A percentile compares a stretch with the other conserved stretches of the same genome.
phyloP scores from a whole-genome alignment of 768 basidiomycete species.

The Amanita exitialis region DNA sequence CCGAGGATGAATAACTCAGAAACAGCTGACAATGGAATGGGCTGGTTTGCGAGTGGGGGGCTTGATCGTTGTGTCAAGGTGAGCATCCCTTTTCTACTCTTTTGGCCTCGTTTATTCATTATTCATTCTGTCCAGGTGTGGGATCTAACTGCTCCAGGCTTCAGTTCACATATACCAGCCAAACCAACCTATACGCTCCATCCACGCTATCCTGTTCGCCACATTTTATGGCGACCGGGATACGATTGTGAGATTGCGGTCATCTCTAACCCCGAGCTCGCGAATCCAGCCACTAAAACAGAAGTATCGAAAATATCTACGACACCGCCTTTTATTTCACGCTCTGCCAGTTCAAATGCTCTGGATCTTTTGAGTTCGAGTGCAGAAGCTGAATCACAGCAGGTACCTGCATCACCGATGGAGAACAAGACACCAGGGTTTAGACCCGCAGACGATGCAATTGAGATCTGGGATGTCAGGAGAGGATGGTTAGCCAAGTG shows the following conservation, averaged over 20 bases:
- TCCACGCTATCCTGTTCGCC: constrained; percentile 65
- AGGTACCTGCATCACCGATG: not conserved
- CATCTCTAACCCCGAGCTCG: constrained; percentile 53
- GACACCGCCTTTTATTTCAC: not conserved
- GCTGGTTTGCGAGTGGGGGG: constrained; percentile 76
- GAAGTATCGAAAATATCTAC: constrained; percentile 4
- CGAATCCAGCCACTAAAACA: constrained; percentile 19
- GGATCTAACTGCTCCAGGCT: constrained; percentile 46
- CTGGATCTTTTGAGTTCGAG: not conserved
- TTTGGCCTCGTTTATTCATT: not conserved
- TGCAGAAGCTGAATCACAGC: not conserved
- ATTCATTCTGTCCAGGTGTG: constrained; percentile 39
- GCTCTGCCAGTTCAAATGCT: not conserved
- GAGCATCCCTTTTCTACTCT: constrained; percentile 7
- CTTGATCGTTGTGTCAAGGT: constrained; percentile 76
- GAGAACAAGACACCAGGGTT: constrained; percentile 9
- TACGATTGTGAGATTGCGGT: constrained; percentile 70
- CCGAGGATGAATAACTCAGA: constrained; percentile 11
- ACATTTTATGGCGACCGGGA: constrained; percentile 66
- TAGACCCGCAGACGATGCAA: constrained; percentile 35
- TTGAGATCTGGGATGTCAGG: constrained; percentile 85
- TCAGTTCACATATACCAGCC: constrained; percentile 40
- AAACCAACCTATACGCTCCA: constrained; percentile 65
- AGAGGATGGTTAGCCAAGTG: constrained; percentile 79
- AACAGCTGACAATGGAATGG: constrained; percentile 26